These are phyloP conservation scores for Huntiella savannae DNA, from an alignment of 2,329 filamentous ascomycete species.

Conservation along the genomic window DNA sequence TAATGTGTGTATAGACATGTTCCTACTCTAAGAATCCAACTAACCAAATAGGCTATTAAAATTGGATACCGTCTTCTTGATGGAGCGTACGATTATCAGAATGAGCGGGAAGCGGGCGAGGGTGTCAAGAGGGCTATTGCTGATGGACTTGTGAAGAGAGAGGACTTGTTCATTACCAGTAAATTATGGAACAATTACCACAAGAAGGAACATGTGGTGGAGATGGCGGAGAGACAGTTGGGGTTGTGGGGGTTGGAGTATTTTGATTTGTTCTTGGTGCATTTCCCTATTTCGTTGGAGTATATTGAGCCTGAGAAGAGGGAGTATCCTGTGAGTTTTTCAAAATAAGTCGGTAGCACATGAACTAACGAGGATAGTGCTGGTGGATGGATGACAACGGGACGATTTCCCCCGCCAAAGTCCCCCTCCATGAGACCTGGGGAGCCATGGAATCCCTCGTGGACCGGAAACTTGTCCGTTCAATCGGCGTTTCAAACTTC, in stretches of 20 bases:
- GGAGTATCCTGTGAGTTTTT: conserved; percentile 51
- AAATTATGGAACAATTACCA: conserved; percentile 93
- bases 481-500: conserved; percentile 74
- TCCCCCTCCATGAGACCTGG: conserved; percentile 67
- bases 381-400: conserved; percentile 10
- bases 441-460: conserved; percentile 60
- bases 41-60: conserved; percentile 33
- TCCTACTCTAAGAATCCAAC: not conserved
- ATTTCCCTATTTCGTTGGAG: conserved; percentile 75
- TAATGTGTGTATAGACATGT: conserved; percentile 24
- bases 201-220: conserved; percentile 56
- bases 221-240: conserved; percentile 58
- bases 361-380: conserved; percentile 5
- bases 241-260: conserved; percentile 73
- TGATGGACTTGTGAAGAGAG: conserved; percentile 44
- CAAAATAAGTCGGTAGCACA: too few relatives aligned
- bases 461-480: conserved; percentile 45
- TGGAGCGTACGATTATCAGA: conserved; percentile 56
- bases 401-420: conserved; percentile 24
- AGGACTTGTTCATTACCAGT: conserved; percentile 79
- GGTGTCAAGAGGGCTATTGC: conserved; percentile 63
- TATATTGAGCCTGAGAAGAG: conserved; percentile 63
- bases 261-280: conserved; percentile 77
- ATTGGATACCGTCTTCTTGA: conserved; percentile 41
- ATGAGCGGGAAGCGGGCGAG: conserved; percentile 60